Evolutionary conservation across 2,329 filamentous ascomycete genomes (phyloP).

Genomic region (Rhexocercosporidium sp.): DNA sequence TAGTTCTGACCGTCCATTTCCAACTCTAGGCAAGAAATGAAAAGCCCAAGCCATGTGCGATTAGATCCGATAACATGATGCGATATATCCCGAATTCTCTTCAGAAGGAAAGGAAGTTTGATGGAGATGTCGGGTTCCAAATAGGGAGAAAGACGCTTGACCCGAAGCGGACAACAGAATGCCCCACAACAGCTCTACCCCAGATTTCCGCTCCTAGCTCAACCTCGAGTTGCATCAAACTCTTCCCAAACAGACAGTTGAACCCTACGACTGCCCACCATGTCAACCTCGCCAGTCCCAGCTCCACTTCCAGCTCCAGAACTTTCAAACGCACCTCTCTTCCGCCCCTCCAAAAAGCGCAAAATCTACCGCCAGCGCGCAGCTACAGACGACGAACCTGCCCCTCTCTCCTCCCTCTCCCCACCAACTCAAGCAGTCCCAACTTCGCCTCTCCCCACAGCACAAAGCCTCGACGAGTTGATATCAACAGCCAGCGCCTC

Average conservation of each 20-base stretch:
- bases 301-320: not conserved
- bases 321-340: slow-evolving; percentile 41
- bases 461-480: slow-evolving; percentile 40
- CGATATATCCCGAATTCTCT: too few species aligned
- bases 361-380: slow-evolving; percentile 62
- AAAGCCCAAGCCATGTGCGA: too few species aligned
- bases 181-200: not conserved
- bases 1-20: too few species aligned
- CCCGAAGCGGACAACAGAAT: not conserved
- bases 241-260: too few species aligned
- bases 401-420: slow-evolving; percentile 16
- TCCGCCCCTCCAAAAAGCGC: slow-evolving; percentile 63
- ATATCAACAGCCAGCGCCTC: slow-evolving; percentile 29
- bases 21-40: too few species aligned
- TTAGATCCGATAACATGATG: too few species aligned
- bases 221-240: too few species aligned
- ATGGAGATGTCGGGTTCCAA: not conserved
- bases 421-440: slow-evolving; percentile 17
- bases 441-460: slow-evolving; percentile 15
- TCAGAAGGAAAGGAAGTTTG: too few species aligned
- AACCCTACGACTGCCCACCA: not conserved
- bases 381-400: slow-evolving; percentile 39
- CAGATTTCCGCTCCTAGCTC: too few species aligned
- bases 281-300: slow-evolving; percentile 7
- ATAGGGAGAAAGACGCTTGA: not conserved